Conservation (phyloP, 2,329 filamentous ascomycete genomes). For the Beauveria bassiana region DNA sequence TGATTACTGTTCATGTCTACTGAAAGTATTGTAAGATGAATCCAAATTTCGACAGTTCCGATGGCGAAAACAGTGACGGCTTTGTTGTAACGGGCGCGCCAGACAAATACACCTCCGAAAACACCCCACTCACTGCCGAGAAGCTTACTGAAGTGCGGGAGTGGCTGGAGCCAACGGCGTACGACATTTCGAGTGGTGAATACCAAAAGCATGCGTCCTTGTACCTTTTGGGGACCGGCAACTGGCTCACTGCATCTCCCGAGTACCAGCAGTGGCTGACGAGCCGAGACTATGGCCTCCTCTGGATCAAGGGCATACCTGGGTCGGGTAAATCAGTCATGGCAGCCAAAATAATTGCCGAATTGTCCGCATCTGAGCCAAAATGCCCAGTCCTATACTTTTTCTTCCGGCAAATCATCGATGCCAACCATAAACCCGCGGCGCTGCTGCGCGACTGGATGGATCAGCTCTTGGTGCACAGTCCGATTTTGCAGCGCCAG, state of each 20-base stretch:
- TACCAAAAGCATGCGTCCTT: slow-evolving; percentile 20
- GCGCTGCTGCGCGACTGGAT: slow-evolving; percentile 28
- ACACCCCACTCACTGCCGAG: background rate
- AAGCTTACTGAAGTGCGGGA: slow-evolving; percentile 15
- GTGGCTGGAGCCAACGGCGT: slow-evolving; percentile 25
- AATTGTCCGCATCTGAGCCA: background rate
- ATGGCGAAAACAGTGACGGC: slow-evolving; percentile 2
- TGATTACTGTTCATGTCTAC: background rate
- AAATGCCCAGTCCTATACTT: slow-evolving; percentile 27
- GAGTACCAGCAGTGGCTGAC: slow-evolving; percentile 16
- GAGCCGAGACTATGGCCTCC: slow-evolving; percentile 13
- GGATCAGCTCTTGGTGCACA: slow-evolving; percentile 23
- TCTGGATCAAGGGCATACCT: slow-evolving; percentile 29
- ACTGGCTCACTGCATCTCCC: slow-evolving; percentile 14
- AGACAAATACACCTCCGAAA: background rate
- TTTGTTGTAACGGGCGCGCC: background rate
- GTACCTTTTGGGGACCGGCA: slow-evolving; percentile 16
- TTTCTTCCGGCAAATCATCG: slow-evolving; percentile 32
- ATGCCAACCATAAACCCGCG: slow-evolving; percentile 25
- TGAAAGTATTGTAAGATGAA: background rate
- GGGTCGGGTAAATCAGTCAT: slow-evolving; percentile 32
- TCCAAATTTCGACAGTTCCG: background rate
- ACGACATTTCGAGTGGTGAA: slow-evolving; percentile 19
- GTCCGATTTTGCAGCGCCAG: slow-evolving; percentile 20
- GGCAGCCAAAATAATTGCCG: slow-evolving; percentile 19